phyloP scores from a whole-genome alignment of 805 yeast genomes.

The Ogataea populi-albae region DNA sequence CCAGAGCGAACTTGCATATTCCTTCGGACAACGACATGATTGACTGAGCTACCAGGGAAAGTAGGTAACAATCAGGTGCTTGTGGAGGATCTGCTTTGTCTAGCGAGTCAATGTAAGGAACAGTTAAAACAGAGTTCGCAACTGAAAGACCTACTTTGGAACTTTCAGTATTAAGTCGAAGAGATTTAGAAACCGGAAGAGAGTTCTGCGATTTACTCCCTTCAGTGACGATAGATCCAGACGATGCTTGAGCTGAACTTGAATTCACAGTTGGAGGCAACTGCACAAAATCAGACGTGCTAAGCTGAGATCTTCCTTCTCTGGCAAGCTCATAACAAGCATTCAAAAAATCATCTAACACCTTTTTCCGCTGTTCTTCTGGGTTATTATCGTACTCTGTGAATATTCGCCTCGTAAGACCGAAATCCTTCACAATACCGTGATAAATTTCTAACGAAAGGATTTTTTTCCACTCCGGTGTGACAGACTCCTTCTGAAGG shows the following conservation, averaged over 20 bases:
- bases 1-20: slow-evolving; percentile 50
- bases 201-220: slow-evolving; percentile 3
- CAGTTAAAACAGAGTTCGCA: slow-evolving; percentile 44
- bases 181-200: slow-evolving; percentile 7
- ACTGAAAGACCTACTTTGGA: slow-evolving; percentile 35
- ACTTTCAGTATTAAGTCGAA: slow-evolving; percentile 12
- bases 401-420: slow-evolving; percentile 50
- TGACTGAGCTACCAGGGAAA: slow-evolving; percentile 54
- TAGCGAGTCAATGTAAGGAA: slow-evolving; percentile 66
- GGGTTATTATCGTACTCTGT: slow-evolving; percentile 55
- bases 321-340: slow-evolving; percentile 38
- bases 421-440: slow-evolving; percentile 55
- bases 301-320: slow-evolving; percentile 33
- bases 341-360: slow-evolving; percentile 52
- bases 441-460: slow-evolving; percentile 72
- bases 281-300: slow-evolving; percentile 35
- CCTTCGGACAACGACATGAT: slow-evolving; percentile 64
- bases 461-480: slow-evolving; percentile 70
- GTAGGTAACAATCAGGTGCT: slow-evolving; percentile 58
- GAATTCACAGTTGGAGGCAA: slow-evolving; percentile 20
- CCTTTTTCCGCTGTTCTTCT: slow-evolving; percentile 53
- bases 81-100: slow-evolving; percentile 80
- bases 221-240: slow-evolving; percentile 8
- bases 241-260: slow-evolving; percentile 10
- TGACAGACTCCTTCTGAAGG: slow-evolving; percentile 52